Conservation (phyloP, 192 early-diverging fungal genomes). For the Phycomyces blakesleeanus region DNA sequence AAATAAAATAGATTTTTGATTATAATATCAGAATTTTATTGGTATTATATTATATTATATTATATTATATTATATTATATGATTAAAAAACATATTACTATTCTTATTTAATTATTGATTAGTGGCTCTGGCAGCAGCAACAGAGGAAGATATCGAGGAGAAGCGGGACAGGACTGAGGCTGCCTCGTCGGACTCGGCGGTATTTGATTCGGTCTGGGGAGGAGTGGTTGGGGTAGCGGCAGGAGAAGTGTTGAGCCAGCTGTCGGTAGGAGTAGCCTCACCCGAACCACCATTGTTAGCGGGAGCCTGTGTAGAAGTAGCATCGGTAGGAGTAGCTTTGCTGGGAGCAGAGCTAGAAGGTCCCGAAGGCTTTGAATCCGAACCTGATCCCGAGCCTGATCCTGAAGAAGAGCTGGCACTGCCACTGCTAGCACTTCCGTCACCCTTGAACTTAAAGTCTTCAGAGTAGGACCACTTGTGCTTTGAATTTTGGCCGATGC, state of each 20-base stretch:
- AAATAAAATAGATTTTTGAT: no score
- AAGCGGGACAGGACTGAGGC: background rate
- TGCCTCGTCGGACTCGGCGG: background rate
- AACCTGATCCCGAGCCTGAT: no score
- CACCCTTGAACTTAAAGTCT: background rate
- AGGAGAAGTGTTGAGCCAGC: background rate
- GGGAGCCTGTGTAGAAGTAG: no score
- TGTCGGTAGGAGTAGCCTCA: no score
- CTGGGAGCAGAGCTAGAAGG: no score
- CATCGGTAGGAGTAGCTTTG: no score
- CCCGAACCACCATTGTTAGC: no score
- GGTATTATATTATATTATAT: slow-evolving; percentile 1
- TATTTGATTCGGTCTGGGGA: background rate
- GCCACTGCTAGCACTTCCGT: no score
- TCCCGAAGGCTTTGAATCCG: no score
- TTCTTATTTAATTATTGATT: background rate
- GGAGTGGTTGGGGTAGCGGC: background rate
- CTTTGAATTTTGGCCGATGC: background rate
- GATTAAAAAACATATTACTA: background rate
- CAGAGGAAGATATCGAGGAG: background rate
- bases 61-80: slow-evolving; percentile 4
- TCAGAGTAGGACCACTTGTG: background rate
- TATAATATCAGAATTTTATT: no score
- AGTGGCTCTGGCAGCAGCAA: background rate
- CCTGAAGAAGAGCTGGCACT: no score